Percentiles rank a stretch among this genome's conserved stretches.
Evolutionary conservation across 305 asterid species (phyloP).

Genomic region (Rubia peregrina): DNA sequence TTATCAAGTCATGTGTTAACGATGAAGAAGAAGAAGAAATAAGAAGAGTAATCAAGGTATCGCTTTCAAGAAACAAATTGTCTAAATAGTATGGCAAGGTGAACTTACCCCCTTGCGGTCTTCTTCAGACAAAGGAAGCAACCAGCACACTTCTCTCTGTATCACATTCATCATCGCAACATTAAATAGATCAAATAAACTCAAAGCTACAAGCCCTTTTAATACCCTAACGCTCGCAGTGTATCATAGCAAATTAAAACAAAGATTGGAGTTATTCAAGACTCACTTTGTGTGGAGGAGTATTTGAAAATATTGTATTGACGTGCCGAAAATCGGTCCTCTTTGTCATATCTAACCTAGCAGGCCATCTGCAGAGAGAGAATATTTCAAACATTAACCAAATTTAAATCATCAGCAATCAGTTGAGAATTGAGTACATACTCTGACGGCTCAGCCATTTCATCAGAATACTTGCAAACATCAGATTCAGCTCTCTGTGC

Average conservation of each 20-base stretch:
- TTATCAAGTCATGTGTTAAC: neutral
- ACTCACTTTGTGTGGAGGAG: constrained; percentile 75
- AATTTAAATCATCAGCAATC: constrained; percentile 5
- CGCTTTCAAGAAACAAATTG: neutral
- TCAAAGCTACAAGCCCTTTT: neutral
- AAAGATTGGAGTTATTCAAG: constrained; percentile 3
- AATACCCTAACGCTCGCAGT: neutral
- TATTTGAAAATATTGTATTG: constrained; percentile 62
- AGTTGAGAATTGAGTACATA: constrained; percentile 28
- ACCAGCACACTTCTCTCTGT: constrained; percentile 93
- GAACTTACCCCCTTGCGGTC: constrained; percentile 92
- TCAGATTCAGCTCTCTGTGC: constrained; percentile 84
- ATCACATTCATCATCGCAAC: constrained; percentile 14
- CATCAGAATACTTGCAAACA: constrained; percentile 65
- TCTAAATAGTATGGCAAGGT: constrained; percentile 19
- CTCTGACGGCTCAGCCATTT: constrained; percentile 73
- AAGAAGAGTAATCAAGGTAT: neutral
- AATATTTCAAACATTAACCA: constrained; percentile 7
- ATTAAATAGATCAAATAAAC: neutral
- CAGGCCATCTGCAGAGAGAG: constrained; percentile 80
- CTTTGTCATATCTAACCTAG: constrained; percentile 79
- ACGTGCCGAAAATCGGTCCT: constrained; percentile 90
- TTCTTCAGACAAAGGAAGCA: constrained; percentile 66
- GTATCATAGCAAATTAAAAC: neutral
- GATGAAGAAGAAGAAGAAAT: neutral